Evolutionary conservation across 1,139 yeast species (phyloP).

Genomic region (Saccharomyces hybrid): DNA sequence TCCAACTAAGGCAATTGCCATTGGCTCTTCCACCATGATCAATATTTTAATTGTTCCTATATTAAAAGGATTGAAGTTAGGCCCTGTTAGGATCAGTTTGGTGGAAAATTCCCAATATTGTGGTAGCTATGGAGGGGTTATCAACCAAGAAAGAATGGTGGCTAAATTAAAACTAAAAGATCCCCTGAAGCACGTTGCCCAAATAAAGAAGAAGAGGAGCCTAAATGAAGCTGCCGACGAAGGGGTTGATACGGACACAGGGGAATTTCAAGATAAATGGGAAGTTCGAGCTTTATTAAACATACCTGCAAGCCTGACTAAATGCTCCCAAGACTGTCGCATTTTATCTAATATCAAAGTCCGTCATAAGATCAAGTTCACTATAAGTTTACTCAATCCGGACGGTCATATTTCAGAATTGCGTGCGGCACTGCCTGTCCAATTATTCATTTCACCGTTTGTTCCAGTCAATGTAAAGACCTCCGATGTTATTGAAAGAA

Average conservation of each 20-base stretch:
- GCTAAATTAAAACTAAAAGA: constrained; percentile 39
- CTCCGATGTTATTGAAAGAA: constrained; percentile 26
- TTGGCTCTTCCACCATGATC: constrained; percentile 73
- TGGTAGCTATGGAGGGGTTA: constrained; percentile 42
- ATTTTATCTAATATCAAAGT: constrained; percentile 48
- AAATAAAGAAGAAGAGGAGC: constrained; percentile 2
- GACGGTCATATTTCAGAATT: constrained; percentile 63
- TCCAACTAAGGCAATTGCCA: constrained; percentile 84
- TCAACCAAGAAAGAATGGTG: constrained; percentile 49
- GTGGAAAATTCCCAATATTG: constrained; percentile 61
- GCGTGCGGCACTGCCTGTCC: constrained; percentile 61
- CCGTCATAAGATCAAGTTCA: constrained; percentile 54
- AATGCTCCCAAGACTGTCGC: constrained; percentile 82
- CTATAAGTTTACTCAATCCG: constrained; percentile 48
- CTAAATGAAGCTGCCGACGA: constrained; percentile 2
- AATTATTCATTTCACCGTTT: constrained; percentile 64
- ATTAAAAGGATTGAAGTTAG: constrained; percentile 70
- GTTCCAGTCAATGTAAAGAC: constrained; percentile 58
- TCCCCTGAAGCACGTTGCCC: constrained; percentile 30
- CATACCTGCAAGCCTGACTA: constrained; percentile 66
- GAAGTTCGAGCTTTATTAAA: constrained; percentile 52
- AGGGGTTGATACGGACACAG: not conserved
- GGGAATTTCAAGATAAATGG: constrained; percentile 58
- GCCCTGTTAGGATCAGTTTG: constrained; percentile 58
- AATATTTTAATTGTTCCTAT: constrained; percentile 71